Conservation (phyloP, 495 filamentous ascomycete species). For the Lophiotrema nucula region DNA sequence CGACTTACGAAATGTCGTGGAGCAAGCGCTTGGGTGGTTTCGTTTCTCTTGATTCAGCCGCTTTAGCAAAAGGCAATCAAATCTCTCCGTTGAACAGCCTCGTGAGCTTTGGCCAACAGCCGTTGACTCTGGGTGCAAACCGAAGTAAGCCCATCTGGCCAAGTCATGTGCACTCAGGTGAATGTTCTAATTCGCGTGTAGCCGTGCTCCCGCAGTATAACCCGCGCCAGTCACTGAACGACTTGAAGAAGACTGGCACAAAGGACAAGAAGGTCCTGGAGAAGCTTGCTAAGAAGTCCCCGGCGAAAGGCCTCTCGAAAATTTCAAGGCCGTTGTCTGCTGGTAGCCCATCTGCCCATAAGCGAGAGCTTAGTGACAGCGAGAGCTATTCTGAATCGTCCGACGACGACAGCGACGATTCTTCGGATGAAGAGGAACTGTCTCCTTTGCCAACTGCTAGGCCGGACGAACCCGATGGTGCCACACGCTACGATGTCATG, state of each 20-base stretch:
- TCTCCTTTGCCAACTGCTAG: slow-evolving; percentile 54
- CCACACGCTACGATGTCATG: slow-evolving; percentile 60
- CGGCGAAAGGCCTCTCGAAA: not conserved
- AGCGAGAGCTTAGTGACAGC: slow-evolving; percentile 41
- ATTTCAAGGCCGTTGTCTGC: not conserved
- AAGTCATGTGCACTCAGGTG: slow-evolving; percentile 19
- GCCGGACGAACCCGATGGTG: slow-evolving; percentile 54
- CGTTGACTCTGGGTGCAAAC: slow-evolving; percentile 25
- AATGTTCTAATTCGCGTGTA: slow-evolving; percentile 33
- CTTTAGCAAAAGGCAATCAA: slow-evolving; percentile 43
- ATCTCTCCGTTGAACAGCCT: slow-evolving; percentile 44
- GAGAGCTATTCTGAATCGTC: slow-evolving; percentile 40
- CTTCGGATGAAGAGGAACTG: slow-evolving; percentile 49
- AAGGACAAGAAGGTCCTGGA: slow-evolving; percentile 34
- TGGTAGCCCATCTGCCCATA: slow-evolving; percentile 8
- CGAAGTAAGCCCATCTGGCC: slow-evolving; percentile 33
- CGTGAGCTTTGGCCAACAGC: slow-evolving; percentile 41
- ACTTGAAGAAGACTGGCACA: slow-evolving; percentile 41
- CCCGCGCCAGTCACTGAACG: slow-evolving; percentile 47
- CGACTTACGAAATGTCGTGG: slow-evolving; percentile 32
- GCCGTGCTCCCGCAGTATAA: slow-evolving; percentile 43
- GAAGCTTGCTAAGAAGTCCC: slow-evolving; percentile 27
- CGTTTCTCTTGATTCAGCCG: slow-evolving; percentile 41
- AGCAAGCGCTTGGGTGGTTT: slow-evolving; percentile 42
- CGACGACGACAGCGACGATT: slow-evolving; percentile 55